Base-by-base conservation (phyloP, 441 rosid genomes). In the Erodium trifolium region DNA sequence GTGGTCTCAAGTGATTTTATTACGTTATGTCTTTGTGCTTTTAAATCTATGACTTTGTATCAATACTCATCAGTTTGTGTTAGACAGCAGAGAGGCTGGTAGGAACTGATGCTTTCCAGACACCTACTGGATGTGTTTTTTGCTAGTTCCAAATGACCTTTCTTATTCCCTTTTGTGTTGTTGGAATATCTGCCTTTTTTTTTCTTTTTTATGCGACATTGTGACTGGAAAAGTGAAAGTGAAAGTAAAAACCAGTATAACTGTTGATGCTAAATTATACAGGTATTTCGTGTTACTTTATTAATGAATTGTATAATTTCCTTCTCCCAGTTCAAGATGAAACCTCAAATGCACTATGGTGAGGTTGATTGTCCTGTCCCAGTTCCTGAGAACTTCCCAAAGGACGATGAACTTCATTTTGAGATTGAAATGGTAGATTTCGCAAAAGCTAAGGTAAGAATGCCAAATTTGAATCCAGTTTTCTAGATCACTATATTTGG, bases 381-480 rank as follows among this genome's bases (percentile, higher is more conserved):
- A 64, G 92, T 80, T 75, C 83, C 93, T 16, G 79, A 68, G 68
- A 82, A 70, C 81, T 92, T 92, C 72, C 98, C 96, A 0, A 87
- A 85, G 82, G 95, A 92, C 17, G 88, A 88, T 62, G 97, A 92
- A 76, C 98, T 95, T 79, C 98, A 95, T 82, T 94, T 87, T 86
- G 99, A 92, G 90, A 75, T 88, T 83, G 98, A 92, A 75, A 76
- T 94, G 91, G 47, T 90, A 65, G 91, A 90, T 31, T 92, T 90
- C 77, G 77, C 78, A 11, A 90, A 90, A 82, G 94, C 81, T 79
- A 94, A 90, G 98, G 99, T 72, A 86, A 80, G 83, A 60, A 31
- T 57, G 68, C 39, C 41, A n/a, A 53, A 37, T 68, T 67, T 64
- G 27, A n/a, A 29, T 23, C 66, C 64, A 9, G 10, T 37, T 57